Percentiles rank a stretch among this genome's conserved stretches.
Evolutionary conservation across 2,329 filamentous ascomycete genomes (phyloP).

Genomic region (Xylariomycetidae sp.): DNA sequence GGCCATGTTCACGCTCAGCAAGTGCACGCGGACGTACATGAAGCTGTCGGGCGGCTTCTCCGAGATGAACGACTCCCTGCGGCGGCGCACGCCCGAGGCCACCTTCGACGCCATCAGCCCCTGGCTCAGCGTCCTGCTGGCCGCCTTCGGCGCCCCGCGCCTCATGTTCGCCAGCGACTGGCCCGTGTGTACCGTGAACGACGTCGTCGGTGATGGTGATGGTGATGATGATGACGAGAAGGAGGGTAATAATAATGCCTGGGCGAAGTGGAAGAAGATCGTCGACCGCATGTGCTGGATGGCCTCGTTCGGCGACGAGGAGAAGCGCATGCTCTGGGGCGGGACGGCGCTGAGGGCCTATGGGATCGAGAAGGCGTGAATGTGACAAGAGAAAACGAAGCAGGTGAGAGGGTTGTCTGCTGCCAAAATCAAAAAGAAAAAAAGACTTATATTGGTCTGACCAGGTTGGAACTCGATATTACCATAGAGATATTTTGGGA

Average conservation of each 20-base stretch:
- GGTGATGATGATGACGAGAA: no score
- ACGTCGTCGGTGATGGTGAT: slow-evolving; percentile 43
- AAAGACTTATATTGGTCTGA: no score
- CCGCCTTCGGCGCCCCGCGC: slow-evolving; percentile 64
- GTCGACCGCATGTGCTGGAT: slow-evolving; percentile 65
- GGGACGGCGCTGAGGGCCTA: slow-evolving; percentile 72
- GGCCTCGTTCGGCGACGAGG: slow-evolving; percentile 54
- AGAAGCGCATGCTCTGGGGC: slow-evolving; percentile 66
- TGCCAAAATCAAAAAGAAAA: no score
- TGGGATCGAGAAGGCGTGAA: slow-evolving; percentile 31
- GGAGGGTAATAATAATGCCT: slow-evolving; percentile 54
- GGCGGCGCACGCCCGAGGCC: slow-evolving; percentile 42
- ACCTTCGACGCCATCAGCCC: slow-evolving; percentile 61
- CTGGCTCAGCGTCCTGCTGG: slow-evolving; percentile 69
- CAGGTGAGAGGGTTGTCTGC: no score
- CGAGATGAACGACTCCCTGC: slow-evolving; percentile 62
- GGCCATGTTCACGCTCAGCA: slow-evolving; percentile 63
- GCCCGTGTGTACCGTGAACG: slow-evolving; percentile 78
- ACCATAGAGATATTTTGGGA: no score
- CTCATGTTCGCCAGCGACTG: slow-evolving; percentile 93
- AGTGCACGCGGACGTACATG: slow-evolving; percentile 68
- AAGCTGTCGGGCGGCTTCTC: slow-evolving; percentile 87
- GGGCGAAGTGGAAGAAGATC: slow-evolving; percentile 70
- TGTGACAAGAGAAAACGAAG: no score
- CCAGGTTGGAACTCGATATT: no score